Conservation (phyloP, 306 rosid species). For the Alnus glutinosa region DNA sequence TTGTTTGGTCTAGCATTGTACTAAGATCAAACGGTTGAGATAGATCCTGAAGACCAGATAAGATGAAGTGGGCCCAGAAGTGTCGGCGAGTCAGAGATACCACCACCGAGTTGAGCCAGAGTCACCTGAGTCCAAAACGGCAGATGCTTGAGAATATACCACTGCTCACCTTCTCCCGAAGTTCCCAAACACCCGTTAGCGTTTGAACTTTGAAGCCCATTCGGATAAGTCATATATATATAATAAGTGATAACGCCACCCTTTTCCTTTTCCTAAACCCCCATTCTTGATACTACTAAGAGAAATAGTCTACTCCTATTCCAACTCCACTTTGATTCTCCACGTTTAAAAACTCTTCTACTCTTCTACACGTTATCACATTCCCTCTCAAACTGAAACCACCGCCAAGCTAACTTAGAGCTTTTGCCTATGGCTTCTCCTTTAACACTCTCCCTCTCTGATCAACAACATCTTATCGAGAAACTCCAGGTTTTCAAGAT, state of each 20-base stretch:
- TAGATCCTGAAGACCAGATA: no score
- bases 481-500: constrained; percentile 35
- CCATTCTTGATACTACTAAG: not conserved
- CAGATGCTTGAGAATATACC: constrained; percentile 19
- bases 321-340: not conserved
- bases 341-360: not conserved
- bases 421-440: constrained; percentile 8
- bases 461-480: constrained; percentile 23
- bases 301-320: not conserved
- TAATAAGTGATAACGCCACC: not conserved
- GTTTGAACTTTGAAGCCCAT: not conserved
- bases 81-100: no score
- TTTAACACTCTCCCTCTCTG: constrained; percentile 16
- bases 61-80: no score
- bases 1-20: no score
- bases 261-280: not conserved
- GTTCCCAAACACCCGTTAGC: not conserved
- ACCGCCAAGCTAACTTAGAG: not conserved
- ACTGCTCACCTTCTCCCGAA: not conserved
- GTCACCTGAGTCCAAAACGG: not conserved
- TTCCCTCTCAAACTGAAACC: not conserved
- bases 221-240: not conserved
- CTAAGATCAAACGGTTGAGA: no score
- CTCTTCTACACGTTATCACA: not conserved
- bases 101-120: no score